Evolutionary conservation across 2,329 filamentous ascomycete genomes (phyloP).

Genomic region (Talaromyces sp.): DNA sequence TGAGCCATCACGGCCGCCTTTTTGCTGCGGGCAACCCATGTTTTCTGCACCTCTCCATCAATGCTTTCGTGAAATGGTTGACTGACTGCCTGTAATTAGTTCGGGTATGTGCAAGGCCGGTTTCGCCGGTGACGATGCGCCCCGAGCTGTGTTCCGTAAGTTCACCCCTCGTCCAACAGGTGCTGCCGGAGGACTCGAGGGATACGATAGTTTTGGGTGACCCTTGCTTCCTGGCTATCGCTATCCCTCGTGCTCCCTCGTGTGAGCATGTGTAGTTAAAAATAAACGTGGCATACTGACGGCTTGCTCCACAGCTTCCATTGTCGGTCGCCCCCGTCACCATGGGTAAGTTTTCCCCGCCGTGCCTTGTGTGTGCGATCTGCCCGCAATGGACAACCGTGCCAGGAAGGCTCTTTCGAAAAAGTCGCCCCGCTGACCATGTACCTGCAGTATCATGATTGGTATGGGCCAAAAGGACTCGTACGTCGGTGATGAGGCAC

Average conservation of each 20-base stretch:
- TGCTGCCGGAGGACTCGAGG: slow-evolving; percentile 1
- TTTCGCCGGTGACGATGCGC: slow-evolving; percentile 99
- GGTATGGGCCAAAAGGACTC: slow-evolving; percentile 99
- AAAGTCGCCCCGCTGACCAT: neutral
- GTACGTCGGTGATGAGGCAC: slow-evolving; percentile 99
- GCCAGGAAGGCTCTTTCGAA: neutral
- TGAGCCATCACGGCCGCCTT: neutral
- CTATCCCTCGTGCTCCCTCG: slow-evolving; percentile 38
- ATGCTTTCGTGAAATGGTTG: slow-evolving; percentile 10
- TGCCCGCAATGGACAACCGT: neutral
- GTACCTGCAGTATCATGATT: slow-evolving; percentile 85
- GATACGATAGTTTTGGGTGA: slow-evolving; percentile 4
- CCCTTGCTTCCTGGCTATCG: slow-evolving; percentile 22
- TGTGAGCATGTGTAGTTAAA: slow-evolving; percentile 20
- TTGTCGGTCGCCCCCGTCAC: slow-evolving; percentile 98
- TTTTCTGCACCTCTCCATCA: neutral
- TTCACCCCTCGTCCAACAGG: slow-evolving; percentile 31
- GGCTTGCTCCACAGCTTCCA: slow-evolving; percentile 64
- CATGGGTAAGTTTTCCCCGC: slow-evolving; percentile 74
- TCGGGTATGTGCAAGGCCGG: slow-evolving; percentile 99
- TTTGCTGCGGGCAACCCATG: slow-evolving; percentile 8
- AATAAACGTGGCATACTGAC: slow-evolving; percentile 11
- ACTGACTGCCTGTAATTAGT: slow-evolving; percentile 50
- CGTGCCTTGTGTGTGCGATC: neutral
- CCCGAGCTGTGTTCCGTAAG: slow-evolving; percentile 99